A percentile compares a stretch with the other conserved stretches of the same genome.
phyloP scores from a whole-genome alignment of 345 rosid species.

The Eutrema japonicum region DNA sequence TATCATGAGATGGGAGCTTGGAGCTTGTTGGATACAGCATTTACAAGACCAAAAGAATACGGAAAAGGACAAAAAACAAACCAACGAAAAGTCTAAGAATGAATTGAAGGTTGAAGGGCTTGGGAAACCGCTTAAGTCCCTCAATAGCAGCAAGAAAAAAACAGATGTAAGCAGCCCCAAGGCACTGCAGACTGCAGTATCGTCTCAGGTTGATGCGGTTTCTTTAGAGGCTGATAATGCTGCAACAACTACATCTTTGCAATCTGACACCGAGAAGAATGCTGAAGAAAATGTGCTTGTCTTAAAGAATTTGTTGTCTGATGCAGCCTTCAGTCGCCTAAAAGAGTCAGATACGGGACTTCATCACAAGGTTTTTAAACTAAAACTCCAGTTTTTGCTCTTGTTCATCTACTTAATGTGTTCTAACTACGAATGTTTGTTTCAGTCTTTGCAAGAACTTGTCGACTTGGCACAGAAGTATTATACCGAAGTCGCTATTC shows the following conservation, averaged over 20 bases:
- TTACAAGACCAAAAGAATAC: conserved; percentile 89
- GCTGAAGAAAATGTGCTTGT: conserved; percentile 60
- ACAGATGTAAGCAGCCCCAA: conserved; percentile 54
- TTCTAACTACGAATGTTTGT: conserved; percentile 44
- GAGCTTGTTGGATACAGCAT: conserved; percentile 99
- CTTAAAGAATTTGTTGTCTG: conserved; percentile 65
- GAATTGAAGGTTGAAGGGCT: conserved; percentile 98
- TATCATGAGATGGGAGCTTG: conserved; percentile 96
- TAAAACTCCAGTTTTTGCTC: conserved; percentile 23
- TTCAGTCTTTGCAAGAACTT: conserved; percentile 82
- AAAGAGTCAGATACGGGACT: conserved; percentile 94
- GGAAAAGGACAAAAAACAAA: conserved; percentile 79
- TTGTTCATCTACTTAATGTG: conserved; percentile 17
- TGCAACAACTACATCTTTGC: conserved; percentile 48
- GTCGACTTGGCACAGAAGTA: conserved; percentile 81
- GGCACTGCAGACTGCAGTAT: conserved; percentile 48
- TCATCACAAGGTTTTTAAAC: conserved; percentile 69
- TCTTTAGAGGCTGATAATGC: conserved; percentile 50
- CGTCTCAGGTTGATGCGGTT: conserved; percentile 47
- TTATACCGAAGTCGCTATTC: conserved; percentile 90
- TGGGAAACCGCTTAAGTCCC: conserved; percentile 89
- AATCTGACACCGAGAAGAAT: conserved; percentile 58
- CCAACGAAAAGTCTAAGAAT: conserved; percentile 66
- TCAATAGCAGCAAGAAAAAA: conserved; percentile 74
- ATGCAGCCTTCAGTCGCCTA: conserved; percentile 76